Conservation (phyloP, 1,284 basidiomycete species). For the Irpex lacteus region DNA sequence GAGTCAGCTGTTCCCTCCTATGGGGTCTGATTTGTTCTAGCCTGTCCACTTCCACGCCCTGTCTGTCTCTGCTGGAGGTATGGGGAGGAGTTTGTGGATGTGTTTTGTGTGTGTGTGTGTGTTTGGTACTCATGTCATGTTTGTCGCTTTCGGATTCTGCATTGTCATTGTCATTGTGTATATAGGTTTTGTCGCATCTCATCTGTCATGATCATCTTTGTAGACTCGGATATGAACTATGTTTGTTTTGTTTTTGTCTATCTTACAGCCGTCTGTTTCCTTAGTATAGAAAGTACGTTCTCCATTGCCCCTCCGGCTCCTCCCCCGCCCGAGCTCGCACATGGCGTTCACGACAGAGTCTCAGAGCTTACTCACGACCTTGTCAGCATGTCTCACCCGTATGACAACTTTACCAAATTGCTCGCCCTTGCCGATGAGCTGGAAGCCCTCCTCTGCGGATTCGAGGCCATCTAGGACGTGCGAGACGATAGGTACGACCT, state of each 20-base stretch:
- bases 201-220: not conserved
- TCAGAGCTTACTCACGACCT: constrained; percentile 6
- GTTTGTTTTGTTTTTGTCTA: not conserved
- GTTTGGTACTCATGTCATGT: not conserved
- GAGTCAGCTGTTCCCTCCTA: constrained; percentile 18
- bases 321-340: no score
- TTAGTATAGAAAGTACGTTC: not conserved
- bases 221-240: not conserved
- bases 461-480: constrained; percentile 71
- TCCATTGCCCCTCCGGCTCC: not conserved
- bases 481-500: constrained; percentile 74
- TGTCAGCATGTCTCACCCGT: constrained; percentile 25
- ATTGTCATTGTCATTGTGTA: not conserved
- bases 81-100: no score
- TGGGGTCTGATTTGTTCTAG: constrained; percentile 11
- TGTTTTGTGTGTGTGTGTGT: not conserved
- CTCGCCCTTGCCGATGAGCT: constrained; percentile 54
- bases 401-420: constrained; percentile 82
- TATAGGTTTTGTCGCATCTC: not conserved
- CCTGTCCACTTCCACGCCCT: no score
- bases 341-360: no score
- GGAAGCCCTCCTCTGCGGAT: constrained; percentile 68
- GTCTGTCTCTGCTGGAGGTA: not conserved
- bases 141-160: not conserved
- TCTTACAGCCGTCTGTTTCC: not conserved